phyloP scores from a whole-genome alignment of 495 filamentous ascomycete genomes.

The Darksidea phi region DNA sequence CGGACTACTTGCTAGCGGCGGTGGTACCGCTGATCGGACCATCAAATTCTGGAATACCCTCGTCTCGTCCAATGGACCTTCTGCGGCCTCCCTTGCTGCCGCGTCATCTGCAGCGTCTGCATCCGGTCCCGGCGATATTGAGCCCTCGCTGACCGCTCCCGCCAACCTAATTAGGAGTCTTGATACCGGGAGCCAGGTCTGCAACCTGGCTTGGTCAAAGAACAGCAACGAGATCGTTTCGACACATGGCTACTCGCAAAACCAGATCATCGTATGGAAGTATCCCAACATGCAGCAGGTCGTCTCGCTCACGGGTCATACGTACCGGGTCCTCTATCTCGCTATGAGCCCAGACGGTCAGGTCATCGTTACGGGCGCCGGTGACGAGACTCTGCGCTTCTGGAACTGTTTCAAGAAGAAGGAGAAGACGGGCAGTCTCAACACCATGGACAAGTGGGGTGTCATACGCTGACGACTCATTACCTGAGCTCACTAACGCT shows the following conservation, averaged over 20 bases:
- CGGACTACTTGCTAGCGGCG: slow-evolving; percentile 89
- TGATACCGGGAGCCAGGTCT: slow-evolving; percentile 95
- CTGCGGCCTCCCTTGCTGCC: slow-evolving; percentile 58
- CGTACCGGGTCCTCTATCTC: slow-evolving; percentile 91
- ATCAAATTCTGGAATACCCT: slow-evolving; percentile 98
- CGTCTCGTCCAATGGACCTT: slow-evolving; percentile 40
- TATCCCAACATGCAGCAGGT: slow-evolving; percentile 97
- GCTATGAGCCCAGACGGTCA: slow-evolving; percentile 96
- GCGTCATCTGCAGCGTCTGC: slow-evolving; percentile 27
- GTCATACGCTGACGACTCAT: slow-evolving; percentile 27
- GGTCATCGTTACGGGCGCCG: slow-evolving; percentile 91
- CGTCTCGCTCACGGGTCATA: slow-evolving; percentile 90
- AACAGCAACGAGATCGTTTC: slow-evolving; percentile 96
- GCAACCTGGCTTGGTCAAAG: slow-evolving; percentile 92
- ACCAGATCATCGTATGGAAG: slow-evolving; percentile 98
- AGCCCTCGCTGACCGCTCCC: slow-evolving; percentile 25
- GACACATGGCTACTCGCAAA: slow-evolving; percentile 96
- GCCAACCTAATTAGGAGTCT: slow-evolving; percentile 44
- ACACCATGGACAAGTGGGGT: slow-evolving; percentile 31
- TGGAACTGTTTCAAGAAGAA: slow-evolving; percentile 88
- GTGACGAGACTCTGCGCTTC: slow-evolving; percentile 92
- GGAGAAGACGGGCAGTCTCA: slow-evolving; percentile 45
- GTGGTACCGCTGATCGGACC: slow-evolving; percentile 88
- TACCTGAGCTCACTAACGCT: neutral
- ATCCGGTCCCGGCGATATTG: slow-evolving; percentile 11